Evolutionary conservation across 164 flowering plant genomes (phyloP), one percentile per base, ranked within the genome.

Genomic region (Hamamelis virginiana): DNA sequence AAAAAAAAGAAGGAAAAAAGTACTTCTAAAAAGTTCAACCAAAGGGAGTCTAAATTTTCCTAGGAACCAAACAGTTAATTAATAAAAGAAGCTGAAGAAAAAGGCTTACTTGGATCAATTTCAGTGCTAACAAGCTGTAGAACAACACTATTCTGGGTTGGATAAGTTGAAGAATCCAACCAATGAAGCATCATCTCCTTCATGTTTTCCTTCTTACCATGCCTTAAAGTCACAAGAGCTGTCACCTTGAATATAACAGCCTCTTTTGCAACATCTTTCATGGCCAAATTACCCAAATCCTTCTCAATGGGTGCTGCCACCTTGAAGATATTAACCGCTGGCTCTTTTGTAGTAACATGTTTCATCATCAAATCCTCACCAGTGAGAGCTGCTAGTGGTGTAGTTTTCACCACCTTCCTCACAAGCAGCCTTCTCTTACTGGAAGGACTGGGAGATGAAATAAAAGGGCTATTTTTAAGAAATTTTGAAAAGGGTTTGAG

Each of bases 61-160:
- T 9, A 9, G 53, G 27, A 28, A 28, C 22, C 13, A 60, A 18
- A 60, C 12, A 18, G 19, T 13, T 43, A 13, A 62, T 5, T 21
- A 22, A 18, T 22, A 18, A 33, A 62, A 22, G 16, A 38, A 43
- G 26, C 5, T n/a, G n/a, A n/a, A 16, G 33, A 8, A 26, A 6
- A 13, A 12, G 2, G 47, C 72, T 69, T 69, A 74, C 77, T 64
- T 19, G 69, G 75, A 60, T 76, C 70, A 64, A 72, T 18, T 52
- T 72, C 59, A 27, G 66, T 68, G 72, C 72, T 72, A 33, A 76
- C 67, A 64, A 74, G 73, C 57, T 69, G 59, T 3, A 74, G 55
- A 18, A 59, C 55, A 10, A 74, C 65, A 59, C 59, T 16, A 0
- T 62, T 25, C 45, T 62, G 22, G 43, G 44, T 0, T 22, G 28